Conservation (phyloP, 495 filamentous ascomycete genomes). For the Annulohypoxylon bovei region DNA sequence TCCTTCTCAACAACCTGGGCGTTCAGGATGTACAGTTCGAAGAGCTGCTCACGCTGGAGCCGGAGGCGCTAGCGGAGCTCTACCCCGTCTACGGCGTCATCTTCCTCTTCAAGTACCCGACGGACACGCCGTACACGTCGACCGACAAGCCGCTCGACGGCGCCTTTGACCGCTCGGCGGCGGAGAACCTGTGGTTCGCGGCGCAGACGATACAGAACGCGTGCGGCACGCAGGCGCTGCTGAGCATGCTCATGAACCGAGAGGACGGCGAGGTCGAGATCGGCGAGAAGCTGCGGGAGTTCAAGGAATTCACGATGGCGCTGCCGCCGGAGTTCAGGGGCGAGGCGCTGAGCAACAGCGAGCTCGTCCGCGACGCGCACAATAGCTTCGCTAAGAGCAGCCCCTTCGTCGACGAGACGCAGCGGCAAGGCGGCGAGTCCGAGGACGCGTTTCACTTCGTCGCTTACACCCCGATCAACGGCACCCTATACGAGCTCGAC, state of each 20-base stretch:
- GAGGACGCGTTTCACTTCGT: conserved; percentile 98
- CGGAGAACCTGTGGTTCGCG: conserved; percentile 89
- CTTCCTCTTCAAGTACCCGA: conserved; percentile 98
- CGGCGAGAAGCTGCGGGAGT: conserved; percentile 72
- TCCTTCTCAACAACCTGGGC: conserved; percentile 88
- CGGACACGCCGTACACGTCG: conserved; percentile 69
- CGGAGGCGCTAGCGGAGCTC: conserved; percentile 77
- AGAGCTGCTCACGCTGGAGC: conserved; percentile 90
- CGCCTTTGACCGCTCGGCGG: conserved; percentile 76
- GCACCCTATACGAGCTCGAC: conserved; percentile 90
- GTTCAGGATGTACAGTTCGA: conserved; percentile 96
- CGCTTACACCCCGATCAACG: conserved; percentile 85
- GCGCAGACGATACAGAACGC: conserved; percentile 99
- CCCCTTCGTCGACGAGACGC: conserved; percentile 91
- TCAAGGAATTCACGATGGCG: conserved; percentile 89
- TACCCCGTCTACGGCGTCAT: conserved; percentile 96
- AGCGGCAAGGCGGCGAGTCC: conserved; percentile 65
- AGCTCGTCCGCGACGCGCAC: conserved; percentile 89
- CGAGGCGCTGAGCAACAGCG: conserved; percentile 70
- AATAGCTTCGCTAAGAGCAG: conserved; percentile 90
- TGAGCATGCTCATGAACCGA: conserved; percentile 92
- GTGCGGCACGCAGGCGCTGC: conserved; percentile 95
- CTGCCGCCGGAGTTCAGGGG: conserved; percentile 82
- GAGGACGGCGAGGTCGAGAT: conserved; percentile 61
- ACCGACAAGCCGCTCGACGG: conserved; percentile 77